Evolutionary conservation across 2,329 filamentous ascomycete genomes (phyloP).

Genomic region (Taxawa tesnikishii): DNA sequence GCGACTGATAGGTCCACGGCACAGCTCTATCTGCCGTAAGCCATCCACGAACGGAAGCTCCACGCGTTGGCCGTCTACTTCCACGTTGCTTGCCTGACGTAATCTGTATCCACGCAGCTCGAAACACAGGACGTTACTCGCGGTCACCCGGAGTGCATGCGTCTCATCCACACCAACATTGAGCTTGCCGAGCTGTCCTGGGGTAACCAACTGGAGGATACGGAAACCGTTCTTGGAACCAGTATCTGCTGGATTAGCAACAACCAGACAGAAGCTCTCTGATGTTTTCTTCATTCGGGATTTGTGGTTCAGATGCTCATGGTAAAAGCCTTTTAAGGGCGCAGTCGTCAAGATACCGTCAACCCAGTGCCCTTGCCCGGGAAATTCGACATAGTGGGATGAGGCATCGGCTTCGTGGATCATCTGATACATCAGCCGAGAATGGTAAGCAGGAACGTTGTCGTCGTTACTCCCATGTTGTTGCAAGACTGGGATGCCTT

Average conservation of each 20-base stretch:
- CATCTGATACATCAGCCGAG: constrained; percentile 39
- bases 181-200: constrained; percentile 39
- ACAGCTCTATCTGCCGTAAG: too few relatives aligned
- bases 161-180: too few relatives aligned
- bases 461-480: constrained; percentile 46
- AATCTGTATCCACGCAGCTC: too few relatives aligned
- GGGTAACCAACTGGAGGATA: constrained; percentile 36
- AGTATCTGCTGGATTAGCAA: constrained; percentile 41
- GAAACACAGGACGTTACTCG: too few relatives aligned
- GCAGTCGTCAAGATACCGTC: constrained; percentile 43
- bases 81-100: too few relatives aligned
- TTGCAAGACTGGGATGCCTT: constrained; percentile 40
- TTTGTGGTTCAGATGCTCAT: constrained; percentile 18
- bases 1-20: too few relatives aligned
- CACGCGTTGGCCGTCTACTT: too few relatives aligned
- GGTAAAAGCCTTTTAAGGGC: constrained; percentile 36
- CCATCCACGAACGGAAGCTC: too few relatives aligned
- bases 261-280: constrained; percentile 32
- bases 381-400: constrained; percentile 38
- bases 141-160: too few relatives aligned
- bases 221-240: constrained; percentile 38
- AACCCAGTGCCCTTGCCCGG: constrained; percentile 39
- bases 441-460: constrained; percentile 48
- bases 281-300: constrained; percentile 10
- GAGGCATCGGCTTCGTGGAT: constrained; percentile 28